Evolutionary conservation across 2,329 filamentous ascomycete genomes (phyloP), one percentile per base, ranked within the genome.

Genomic region (Furcasterigmium sp.): DNA sequence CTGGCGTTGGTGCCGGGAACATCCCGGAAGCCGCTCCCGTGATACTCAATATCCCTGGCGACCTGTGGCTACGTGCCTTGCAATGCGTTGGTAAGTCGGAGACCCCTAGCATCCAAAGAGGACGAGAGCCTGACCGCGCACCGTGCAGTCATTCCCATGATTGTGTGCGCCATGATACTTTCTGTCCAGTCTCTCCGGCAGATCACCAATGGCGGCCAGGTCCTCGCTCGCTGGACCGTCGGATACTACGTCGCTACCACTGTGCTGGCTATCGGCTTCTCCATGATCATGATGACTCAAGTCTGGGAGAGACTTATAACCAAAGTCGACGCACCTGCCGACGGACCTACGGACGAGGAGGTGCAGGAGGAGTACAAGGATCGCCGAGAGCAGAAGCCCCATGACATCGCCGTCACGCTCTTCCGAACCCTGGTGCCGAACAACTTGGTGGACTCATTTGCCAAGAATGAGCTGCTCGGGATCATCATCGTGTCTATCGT

Each of bases 91-190:
- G 70, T 70, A 54, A 48, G 66, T 62, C 5, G 0, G n/a, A 39
- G 7, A 21, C 29, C 11, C 20, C 18, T 26, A 7, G 7, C 23
- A 11, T 11, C 7, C 7, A 26, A 26, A 26, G 23, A 26, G 11
- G 23, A 26, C 7, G 11, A 26, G 11, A 11, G 23, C 11, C 7
- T 26, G 23, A 11, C 23, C 11, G 23, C 11, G 7, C 23, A 9
- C 28, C 13, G 3, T 14, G 5, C 14, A 73, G 73, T 76, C 1
- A 59, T 77, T 2, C 73, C 73, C 2, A 55, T 77, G 42, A 77
- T 77, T 34, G 59, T 75, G 18, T 68, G 64, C 8, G 72, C 73
- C 18, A 75, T 76, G 62, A 68, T 77, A 37, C 60, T 76, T n/a
- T 69, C 73, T 4, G 60, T 76, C 7, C 69, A 71, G 37, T 62